Evolutionary conservation across 108 stramenopile genomes (phyloP), one percentile per base, ranked within the genome.

Genomic region (Discostella stelligeroides): DNA sequence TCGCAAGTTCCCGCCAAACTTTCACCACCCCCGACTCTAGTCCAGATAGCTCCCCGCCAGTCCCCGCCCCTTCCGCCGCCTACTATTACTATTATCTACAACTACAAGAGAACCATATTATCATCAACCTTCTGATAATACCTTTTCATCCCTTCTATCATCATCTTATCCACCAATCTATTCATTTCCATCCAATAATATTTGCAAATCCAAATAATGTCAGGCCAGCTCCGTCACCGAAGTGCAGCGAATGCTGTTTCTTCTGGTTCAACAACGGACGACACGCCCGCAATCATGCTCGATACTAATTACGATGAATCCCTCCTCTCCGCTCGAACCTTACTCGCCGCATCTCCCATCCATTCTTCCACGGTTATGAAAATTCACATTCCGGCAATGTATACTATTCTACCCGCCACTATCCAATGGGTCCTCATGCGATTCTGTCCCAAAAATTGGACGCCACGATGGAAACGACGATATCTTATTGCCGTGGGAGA

Each of bases 381-480:
- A 64, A 60, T 93, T 42, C 87, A 91, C 60, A 49, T 86, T 12
- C 87, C 89, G 4, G 37, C 81, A 8, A 27, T 93, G n/a, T 89
- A 85, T 60, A 64, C 71, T 14, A 53, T 91, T 10, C 66, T 88
- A 0, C 88, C 89, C 17, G 37, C 71, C 1, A 75, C 71, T 20
- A 14, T 94, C 7, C 81, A 84, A 55, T 56, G 73, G 46, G 11
- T 85, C 20, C 65, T 90, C 29, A 43, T 68, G 25, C 51, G 68
- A 5, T 69, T 57, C 29, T 86, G 61, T 61, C 73, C 84, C 5
- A 60, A 42, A 6, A 71, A 71, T 24, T 77, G 90, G 64, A 56
- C 48, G 12, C 92, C 92, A 7, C 56, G 66, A 8, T 94, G 92
- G 92, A 83, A 85, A 46, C 70, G 66, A 61, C 85, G 92, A 25